Conservation (phyloP, 208 protist genomes). For the Leishmania turanica region DNA sequence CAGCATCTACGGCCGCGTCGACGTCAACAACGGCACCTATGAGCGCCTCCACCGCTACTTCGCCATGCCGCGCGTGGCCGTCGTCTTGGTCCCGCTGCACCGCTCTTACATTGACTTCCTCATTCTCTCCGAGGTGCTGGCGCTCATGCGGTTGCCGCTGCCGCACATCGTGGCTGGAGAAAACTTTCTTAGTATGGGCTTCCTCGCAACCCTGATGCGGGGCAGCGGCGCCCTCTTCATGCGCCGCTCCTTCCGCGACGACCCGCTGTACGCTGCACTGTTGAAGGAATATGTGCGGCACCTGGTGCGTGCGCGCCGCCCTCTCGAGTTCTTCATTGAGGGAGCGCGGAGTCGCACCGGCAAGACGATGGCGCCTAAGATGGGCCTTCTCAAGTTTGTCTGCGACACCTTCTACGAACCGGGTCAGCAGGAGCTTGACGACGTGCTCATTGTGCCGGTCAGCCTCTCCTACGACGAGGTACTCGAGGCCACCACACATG, state of each 20-base stretch:
- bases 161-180: slow-evolving; percentile 91
- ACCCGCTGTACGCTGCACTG: slow-evolving; percentile 77
- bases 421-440: slow-evolving; percentile 51
- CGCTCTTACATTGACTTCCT: slow-evolving; percentile 92
- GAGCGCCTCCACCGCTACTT: slow-evolving; percentile 55
- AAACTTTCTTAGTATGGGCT: slow-evolving; percentile 82
- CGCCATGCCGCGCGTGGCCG: slow-evolving; percentile 43
- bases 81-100: slow-evolving; percentile 85
- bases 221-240: slow-evolving; percentile 94
- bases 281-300: slow-evolving; percentile 87
- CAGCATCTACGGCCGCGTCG: slow-evolving; percentile 68
- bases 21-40: slow-evolving; percentile 62
- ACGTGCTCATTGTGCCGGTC: slow-evolving; percentile 86
- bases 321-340: slow-evolving; percentile 93
- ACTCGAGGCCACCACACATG: slow-evolving; percentile 80
- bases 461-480: slow-evolving; percentile 91
- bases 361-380: slow-evolving; percentile 87
- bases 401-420: slow-evolving; percentile 75
- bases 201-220: slow-evolving; percentile 71
- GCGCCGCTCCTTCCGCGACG: slow-evolving; percentile 78
- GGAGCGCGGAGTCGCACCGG: slow-evolving; percentile 84
- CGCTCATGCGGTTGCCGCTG: slow-evolving; percentile 55
- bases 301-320: slow-evolving; percentile 53
- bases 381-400: slow-evolving; percentile 92
- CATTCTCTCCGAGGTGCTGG: slow-evolving; percentile 84